phyloP scores from a whole-genome alignment of 371 early-diverging fungal genomes.

The Amoeboradix gromovi region DNA sequence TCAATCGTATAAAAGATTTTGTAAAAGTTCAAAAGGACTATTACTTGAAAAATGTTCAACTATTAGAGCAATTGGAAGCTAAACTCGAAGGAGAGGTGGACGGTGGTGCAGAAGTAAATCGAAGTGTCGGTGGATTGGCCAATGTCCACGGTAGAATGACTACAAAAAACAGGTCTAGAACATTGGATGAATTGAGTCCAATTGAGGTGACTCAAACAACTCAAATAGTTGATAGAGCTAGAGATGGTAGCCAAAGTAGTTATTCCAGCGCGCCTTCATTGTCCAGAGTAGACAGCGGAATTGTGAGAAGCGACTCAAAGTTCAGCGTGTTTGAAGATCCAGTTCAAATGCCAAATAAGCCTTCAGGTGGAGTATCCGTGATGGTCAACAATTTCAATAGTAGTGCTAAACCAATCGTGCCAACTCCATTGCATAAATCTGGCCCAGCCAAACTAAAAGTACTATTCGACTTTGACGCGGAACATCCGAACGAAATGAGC shows the following conservation, averaged over 20 bases:
- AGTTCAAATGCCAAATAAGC: too few species aligned
- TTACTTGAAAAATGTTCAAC: not conserved
- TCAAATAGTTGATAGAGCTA: too few species aligned
- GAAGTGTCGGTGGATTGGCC: not conserved
- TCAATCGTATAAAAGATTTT: not conserved
- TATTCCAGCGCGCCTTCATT: too few species aligned
- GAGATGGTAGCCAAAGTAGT: too few species aligned
- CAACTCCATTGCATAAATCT: too few species aligned
- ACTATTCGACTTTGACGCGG: slow-evolving; percentile 30
- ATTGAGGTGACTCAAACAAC: not conserved
- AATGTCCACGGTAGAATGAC: not conserved
- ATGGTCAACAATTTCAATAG: too few species aligned
- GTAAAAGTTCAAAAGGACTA: not conserved
- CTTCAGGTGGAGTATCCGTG: not conserved
- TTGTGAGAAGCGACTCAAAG: too few species aligned
- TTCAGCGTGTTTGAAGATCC: too few species aligned
- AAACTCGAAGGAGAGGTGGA: slow-evolving; percentile 5
- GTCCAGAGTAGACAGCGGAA: too few species aligned
- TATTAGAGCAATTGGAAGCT: slow-evolving; percentile 18
- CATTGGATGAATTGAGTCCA: not conserved
- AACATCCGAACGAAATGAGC: slow-evolving; percentile 29
- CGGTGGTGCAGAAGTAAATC: not conserved
- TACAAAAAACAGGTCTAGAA: not conserved
- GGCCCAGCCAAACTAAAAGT: too few species aligned
- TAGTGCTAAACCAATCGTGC: too few species aligned